phyloP scores from a whole-genome alignment of 2,329 filamentous ascomycete species.

The Tolypocladium sp. region DNA sequence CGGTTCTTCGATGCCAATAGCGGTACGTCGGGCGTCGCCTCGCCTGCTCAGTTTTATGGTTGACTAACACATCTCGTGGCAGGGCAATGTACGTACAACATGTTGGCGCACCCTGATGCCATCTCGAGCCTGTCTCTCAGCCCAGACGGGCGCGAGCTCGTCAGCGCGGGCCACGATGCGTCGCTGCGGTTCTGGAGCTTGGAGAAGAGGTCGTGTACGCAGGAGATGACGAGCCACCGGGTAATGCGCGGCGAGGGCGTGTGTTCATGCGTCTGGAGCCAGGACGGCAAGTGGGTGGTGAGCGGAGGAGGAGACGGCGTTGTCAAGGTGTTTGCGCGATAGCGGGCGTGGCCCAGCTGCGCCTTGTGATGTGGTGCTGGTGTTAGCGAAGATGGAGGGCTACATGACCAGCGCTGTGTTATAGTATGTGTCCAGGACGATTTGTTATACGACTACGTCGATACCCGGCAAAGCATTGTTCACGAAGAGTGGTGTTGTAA shows the following conservation, averaged over 20 bases:
- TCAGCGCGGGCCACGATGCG: conserved; percentile 92
- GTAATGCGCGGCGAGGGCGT: conserved; percentile 95
- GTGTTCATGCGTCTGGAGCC: conserved; percentile 90
- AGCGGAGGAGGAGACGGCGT: conserved; percentile 91
- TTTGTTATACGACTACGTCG: conserved; percentile 9
- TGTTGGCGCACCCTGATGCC: conserved; percentile 90
- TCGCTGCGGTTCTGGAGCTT: conserved; percentile 95
- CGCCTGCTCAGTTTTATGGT: background rate
- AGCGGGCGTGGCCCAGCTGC: conserved; percentile 1
- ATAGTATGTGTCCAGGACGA: conserved; percentile 8
- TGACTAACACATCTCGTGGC: conserved; percentile 6
- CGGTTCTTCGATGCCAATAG: conserved; percentile 98
- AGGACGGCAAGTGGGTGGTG: conserved; percentile 89
- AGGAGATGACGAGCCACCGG: conserved; percentile 88
- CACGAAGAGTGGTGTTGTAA: background rate
- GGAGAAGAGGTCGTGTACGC: conserved; percentile 89
- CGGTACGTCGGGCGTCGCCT: conserved; percentile 53
- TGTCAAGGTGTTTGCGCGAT: conserved; percentile 78
- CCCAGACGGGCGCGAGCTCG: conserved; percentile 86
- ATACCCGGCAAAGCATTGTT: conserved; percentile 19
- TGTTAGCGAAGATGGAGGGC: background rate
- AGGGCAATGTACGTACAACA: conserved; percentile 99
- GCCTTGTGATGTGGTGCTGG: background rate
- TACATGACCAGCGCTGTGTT: conserved; percentile 1
- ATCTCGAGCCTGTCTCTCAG: conserved; percentile 89